Conservation (phyloP, 805 yeast species). For the Nakazawaea sp. region DNA sequence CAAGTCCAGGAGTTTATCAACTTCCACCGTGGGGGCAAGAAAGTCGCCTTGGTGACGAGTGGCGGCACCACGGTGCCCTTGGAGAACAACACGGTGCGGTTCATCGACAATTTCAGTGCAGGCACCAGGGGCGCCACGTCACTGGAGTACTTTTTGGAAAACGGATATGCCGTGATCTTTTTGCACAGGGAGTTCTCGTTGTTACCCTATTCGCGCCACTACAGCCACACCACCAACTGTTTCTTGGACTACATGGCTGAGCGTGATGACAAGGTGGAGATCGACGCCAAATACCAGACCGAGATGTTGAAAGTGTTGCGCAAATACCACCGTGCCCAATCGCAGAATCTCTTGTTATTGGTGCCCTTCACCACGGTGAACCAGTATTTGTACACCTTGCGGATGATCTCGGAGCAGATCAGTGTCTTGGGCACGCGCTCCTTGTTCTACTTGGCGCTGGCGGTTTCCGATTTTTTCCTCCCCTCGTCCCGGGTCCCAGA, state of each 20-base stretch:
- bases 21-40: conserved; percentile 39
- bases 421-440: conserved; percentile 50
- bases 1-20: conserved; percentile 58
- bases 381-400: conserved; percentile 83
- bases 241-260: conserved; percentile 76
- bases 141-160: conserved; percentile 82
- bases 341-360: conserved; percentile 46
- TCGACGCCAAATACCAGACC: conserved; percentile 52
- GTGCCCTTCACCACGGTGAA: conserved; percentile 93
- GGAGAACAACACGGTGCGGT: conserved; percentile 93
- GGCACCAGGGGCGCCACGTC: conserved; percentile 97
- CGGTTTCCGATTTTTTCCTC: conserved; percentile 92
- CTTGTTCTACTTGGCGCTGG: conserved; percentile 89
- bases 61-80: conserved; percentile 99
- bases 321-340: conserved; percentile 46
- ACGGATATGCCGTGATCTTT: conserved; percentile 89
- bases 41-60: conserved; percentile 78
- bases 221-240: conserved; percentile 76
- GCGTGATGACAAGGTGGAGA: conserved; percentile 47
- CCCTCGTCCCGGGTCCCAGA: conserved; percentile 83
- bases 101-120: conserved; percentile 94
- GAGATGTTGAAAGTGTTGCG: conserved; percentile 54
- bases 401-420: conserved; percentile 54
- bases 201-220: conserved; percentile 87
- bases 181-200: conserved; percentile 88